Percentiles rank a stretch among this genome's conserved stretches.
These are phyloP conservation scores for Fusarium sp. DNA, from an alignment of 2,329 filamentous ascomycete species.

Conservation along the genomic window DNA sequence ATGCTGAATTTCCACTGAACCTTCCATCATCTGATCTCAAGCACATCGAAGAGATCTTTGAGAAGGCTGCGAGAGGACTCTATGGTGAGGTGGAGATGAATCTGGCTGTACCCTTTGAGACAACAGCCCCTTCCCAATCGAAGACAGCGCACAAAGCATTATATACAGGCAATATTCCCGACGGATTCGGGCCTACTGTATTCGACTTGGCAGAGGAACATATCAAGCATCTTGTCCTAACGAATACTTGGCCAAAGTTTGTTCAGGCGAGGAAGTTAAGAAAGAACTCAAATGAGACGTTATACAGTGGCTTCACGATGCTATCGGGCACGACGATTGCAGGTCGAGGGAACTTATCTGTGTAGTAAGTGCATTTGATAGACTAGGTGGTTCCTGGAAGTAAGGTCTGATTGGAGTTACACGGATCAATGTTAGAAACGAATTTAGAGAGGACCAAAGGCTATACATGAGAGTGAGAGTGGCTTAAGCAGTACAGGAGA, in stretches of 20 bases:
- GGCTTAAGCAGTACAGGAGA: no score
- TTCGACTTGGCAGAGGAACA: constrained; percentile 72
- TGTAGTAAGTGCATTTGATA: no score
- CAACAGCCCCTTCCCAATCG: not conserved
- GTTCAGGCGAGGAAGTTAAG: constrained; percentile 54
- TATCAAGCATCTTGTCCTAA: constrained; percentile 77
- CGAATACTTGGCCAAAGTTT: constrained; percentile 77
- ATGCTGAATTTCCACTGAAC: constrained; percentile 77
- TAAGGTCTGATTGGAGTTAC: no score
- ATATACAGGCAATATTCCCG: constrained; percentile 62
- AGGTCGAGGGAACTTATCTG: no score
- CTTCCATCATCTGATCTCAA: constrained; percentile 69
- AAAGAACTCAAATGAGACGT: constrained; percentile 11
- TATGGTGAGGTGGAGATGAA: constrained; percentile 57
- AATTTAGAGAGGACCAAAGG: no score
- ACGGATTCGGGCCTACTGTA: constrained; percentile 63
- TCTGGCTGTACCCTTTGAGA: constrained; percentile 57
- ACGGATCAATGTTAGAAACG: no score
- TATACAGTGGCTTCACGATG: no score
- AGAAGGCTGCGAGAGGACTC: constrained; percentile 61
- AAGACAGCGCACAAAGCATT: constrained; percentile 26
- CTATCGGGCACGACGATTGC: no score
- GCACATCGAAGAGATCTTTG: constrained; percentile 69
- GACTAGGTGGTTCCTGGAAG: no score
- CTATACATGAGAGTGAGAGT: no score